Evolutionary conservation across 306 rosid genomes (phyloP).

Genomic region (Prinsepia uniflora): DNA sequence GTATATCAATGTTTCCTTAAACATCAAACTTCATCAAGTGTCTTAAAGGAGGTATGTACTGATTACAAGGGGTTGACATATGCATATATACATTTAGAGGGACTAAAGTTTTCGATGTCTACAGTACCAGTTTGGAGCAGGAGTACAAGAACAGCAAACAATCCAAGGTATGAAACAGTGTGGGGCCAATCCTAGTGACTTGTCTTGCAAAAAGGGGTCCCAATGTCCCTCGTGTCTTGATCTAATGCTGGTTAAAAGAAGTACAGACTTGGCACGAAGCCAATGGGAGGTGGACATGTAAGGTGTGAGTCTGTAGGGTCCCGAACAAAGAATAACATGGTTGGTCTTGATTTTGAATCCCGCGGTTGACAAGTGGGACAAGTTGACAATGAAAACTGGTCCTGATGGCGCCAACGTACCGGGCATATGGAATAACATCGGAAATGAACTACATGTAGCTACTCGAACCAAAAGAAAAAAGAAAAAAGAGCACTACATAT

Average conservation of each 20-base stretch:
- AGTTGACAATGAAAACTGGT: not conserved
- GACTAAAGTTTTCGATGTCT: not conserved
- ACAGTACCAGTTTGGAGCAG: not conserved
- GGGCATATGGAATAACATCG: not conserved
- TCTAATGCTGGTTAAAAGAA: not conserved
- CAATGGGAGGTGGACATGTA: not conserved
- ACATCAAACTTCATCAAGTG: not conserved
- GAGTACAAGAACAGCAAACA: not conserved
- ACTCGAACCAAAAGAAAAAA: too few species aligned
- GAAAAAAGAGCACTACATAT: too few species aligned
- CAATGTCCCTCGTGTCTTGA: not conserved
- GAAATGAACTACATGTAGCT: not conserved
- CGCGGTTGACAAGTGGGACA: not conserved
- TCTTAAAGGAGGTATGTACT: not conserved
- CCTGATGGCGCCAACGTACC: not conserved
- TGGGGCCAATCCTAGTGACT: not conserved
- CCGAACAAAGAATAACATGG: not conserved
- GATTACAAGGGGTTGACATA: not conserved
- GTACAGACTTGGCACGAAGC: not conserved
- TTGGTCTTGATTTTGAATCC: not conserved
- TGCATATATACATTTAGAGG: not conserved
- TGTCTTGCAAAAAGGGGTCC: not conserved
- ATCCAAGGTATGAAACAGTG: not conserved
- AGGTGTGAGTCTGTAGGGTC: not conserved
- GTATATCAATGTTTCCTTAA: slow-evolving; percentile 2